A percentile compares a stretch with the other conserved stretches of the same genome.
These are phyloP conservation scores for Aspergillus sclerotiicarbonarius DNA, from an alignment of 495 filamentous ascomycete species.

Conservation along the genomic window DNA sequence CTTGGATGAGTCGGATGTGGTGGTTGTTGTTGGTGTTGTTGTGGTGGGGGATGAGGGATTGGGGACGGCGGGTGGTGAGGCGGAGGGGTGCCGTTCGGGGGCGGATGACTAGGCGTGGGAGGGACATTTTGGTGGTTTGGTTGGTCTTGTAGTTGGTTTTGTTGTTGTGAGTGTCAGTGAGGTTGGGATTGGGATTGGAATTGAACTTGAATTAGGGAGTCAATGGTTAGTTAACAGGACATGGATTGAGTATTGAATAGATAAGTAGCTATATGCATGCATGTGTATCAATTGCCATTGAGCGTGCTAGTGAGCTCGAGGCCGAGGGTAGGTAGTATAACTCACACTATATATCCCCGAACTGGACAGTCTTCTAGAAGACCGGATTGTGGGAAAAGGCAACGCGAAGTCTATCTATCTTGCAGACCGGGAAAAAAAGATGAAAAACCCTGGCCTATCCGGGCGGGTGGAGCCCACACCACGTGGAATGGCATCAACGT, in stretches of 20 bases:
- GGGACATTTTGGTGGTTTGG: conserved; percentile 1
- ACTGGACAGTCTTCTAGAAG: too few relatives aligned
- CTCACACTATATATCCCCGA: too few relatives aligned
- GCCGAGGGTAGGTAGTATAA: too few relatives aligned
- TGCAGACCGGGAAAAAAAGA: not conserved
- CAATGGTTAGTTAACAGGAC: too few relatives aligned
- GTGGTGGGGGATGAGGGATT: not conserved
- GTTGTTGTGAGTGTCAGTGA: not conserved
- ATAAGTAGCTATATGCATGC: too few relatives aligned
- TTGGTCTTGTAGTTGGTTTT: not conserved
- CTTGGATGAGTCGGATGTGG: conserved; percentile 12
- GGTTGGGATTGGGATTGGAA: not conserved
- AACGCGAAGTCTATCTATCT: too few relatives aligned
- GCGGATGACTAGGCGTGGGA: not conserved
- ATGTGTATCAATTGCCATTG: too few relatives aligned
- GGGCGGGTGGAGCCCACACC: not conserved
- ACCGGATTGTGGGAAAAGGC: too few relatives aligned
- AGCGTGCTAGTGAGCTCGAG: too few relatives aligned
- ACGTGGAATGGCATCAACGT: conserved; percentile 1
- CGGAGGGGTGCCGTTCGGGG: not conserved
- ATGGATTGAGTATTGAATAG: too few relatives aligned
- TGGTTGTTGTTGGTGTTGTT: not conserved
- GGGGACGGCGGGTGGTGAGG: not conserved
- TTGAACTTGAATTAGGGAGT: too few relatives aligned
- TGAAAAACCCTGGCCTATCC: conserved; percentile 5